A percentile compares a stretch with the other conserved stretches of the same genome.
Evolutionary conservation across 2,329 filamentous ascomycete species (phyloP).

Genomic region (Fonsecaea erecta): DNA sequence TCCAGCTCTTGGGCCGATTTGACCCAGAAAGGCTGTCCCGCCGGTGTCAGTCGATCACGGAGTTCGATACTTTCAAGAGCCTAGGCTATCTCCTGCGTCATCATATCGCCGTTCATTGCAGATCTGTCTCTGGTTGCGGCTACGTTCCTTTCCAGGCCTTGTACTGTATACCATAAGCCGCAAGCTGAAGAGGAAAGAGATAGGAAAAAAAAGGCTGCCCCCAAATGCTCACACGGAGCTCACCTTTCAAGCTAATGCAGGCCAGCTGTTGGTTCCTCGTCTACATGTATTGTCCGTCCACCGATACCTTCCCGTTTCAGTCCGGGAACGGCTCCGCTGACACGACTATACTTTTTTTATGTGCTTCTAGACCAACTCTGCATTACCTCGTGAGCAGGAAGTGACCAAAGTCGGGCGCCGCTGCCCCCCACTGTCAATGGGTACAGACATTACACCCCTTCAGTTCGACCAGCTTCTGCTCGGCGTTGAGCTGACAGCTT

Average conservation of each 20-base stretch:
- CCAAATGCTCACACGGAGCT: neutral
- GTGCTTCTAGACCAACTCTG: neutral
- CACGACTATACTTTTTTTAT: neutral
- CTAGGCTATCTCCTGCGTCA: neutral
- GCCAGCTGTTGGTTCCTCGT: constrained; percentile 3
- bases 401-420: neutral
- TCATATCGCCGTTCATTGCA: neutral
- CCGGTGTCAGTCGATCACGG: neutral
- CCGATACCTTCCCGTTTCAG: neutral
- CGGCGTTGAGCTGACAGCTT: neutral
- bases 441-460: no score
- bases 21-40: neutral
- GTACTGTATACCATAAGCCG: neutral
- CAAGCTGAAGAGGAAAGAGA: neutral
- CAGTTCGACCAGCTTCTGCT: neutral
- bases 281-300: neutral
- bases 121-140: neutral
- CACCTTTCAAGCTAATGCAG: constrained; percentile 13
- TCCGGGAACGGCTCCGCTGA: neutral
- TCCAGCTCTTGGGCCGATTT: neutral
- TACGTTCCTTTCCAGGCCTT: neutral
- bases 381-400: neutral
- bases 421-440: neutral
- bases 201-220: neutral
- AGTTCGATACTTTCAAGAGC: neutral